Base-by-base conservation (phyloP, 1,284 basidiomycete species). In the Trametes polyzona region DNA sequence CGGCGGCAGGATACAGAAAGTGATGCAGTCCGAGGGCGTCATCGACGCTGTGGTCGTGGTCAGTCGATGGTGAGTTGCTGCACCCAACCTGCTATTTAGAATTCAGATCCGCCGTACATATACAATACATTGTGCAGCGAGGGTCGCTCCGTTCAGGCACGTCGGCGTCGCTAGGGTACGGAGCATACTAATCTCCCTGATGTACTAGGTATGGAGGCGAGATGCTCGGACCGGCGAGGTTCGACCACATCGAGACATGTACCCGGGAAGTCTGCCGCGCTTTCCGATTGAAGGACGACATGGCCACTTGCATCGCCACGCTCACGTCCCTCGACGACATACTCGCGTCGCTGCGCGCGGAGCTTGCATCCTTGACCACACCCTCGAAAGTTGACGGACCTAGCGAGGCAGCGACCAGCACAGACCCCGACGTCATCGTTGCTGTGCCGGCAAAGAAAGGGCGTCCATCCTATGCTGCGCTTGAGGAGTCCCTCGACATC, bases 191-290 rank as follows among this genome's bases (percentile, higher is more conserved):
- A 47, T 17, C 16, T 36, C n/a, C 29, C 37, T 47, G 1, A 21
- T 23, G 2, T 46, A 23, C 9, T 62, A 89, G 90, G 89, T 94
- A 88, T 65, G 92, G 92, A 0, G 93, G 92, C 9, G 84, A 82
- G 24, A 76, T 93, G 75, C 70, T 88, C 4, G 86, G 86, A 2
- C 83, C 85, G 10, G 81, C 77, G 10, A 78, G 92, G n/a, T 95
- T 93, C 70, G 72, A 80, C 1, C 92, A 94, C 64, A 90, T 94
- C 58, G 86, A 90, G 68, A 83, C 79, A 4, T 92, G 89, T 65
- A 78, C 91, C 1, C 72, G 78, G 14, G 88, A 92, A 67, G 92
- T 91, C 7, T 88, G 92, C 66, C 78, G 78, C 23, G 73, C 75
- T 27, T 90, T 91, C 76, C 83, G 83, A 59, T 75, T 78, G 35